These are phyloP conservation scores for Chrysoporthe puriensis DNA, from an alignment of 2,329 filamentous ascomycete genomes.

Conservation along the genomic window DNA sequence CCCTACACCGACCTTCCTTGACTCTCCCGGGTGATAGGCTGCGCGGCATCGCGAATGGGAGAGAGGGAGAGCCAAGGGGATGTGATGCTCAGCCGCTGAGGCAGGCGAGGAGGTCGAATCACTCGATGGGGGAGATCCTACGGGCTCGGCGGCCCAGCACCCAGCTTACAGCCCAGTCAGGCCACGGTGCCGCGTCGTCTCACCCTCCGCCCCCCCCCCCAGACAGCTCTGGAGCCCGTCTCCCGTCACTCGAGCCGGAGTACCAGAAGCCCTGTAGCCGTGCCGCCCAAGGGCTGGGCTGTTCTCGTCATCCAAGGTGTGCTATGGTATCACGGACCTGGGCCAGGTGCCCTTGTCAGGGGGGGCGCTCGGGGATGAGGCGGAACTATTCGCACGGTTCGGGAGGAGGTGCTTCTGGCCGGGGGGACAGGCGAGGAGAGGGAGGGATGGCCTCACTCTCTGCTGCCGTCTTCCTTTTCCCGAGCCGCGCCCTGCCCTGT, in stretches of 20 bases:
- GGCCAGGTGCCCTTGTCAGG: constrained; percentile 5
- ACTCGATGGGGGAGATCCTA: neutral
- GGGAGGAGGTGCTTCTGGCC: neutral
- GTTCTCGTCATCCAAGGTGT: constrained; percentile 3
- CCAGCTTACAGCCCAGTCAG: neutral
- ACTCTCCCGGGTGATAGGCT: neutral
- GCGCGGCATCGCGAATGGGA: too few species aligned
- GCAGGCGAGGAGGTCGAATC: neutral
- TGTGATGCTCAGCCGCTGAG: neutral
- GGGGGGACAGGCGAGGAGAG: neutral
- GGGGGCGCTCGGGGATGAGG: constrained; percentile 4
- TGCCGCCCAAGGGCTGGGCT: neutral
- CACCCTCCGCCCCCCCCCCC: neutral
- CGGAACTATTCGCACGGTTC: constrained; percentile 3
- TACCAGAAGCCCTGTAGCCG: neutral
- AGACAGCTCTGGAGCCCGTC: neutral
- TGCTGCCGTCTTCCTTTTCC: neutral
- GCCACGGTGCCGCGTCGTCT: neutral
- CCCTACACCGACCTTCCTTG: constrained; percentile 23
- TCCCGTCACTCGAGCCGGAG: neutral
- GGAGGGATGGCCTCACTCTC: neutral
- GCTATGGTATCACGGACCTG: neutral
- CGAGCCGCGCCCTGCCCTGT: neutral
- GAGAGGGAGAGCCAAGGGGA: neutral
- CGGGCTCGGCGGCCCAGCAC: neutral